Conservation (phyloP, 129 eudicot species). For the Flaveria trinervia region DNA sequence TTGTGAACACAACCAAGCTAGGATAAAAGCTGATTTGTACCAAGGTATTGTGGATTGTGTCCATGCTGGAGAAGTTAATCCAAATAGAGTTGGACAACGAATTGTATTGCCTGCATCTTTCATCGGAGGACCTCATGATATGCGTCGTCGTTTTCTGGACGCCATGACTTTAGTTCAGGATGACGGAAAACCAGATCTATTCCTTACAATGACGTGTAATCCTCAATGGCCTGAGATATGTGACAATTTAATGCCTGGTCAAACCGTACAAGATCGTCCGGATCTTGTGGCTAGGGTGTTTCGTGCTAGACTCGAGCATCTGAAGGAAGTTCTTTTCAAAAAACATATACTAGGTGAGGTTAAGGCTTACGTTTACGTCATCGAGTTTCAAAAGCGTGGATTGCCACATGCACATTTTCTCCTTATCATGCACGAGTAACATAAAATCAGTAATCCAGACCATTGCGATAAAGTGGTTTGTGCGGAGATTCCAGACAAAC, state of each 20-base stretch:
- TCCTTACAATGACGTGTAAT: not conserved
- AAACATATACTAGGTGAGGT: constrained; percentile 24
- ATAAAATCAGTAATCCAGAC: not conserved
- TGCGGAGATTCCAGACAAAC: constrained; percentile 13
- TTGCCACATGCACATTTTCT: not conserved
- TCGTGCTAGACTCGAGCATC: not conserved
- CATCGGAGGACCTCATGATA: too few species aligned
- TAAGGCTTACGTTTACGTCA: constrained; percentile 18
- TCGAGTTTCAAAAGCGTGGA: constrained; percentile 28
- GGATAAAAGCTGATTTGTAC: too few species aligned
- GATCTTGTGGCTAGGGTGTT: not conserved
- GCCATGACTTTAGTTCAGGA: too few species aligned
- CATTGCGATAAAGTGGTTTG: constrained; percentile 14
- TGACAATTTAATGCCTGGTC: not conserved
- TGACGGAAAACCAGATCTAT: too few species aligned
- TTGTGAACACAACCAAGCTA: too few species aligned
- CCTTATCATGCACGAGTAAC: not conserved
- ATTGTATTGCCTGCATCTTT: too few species aligned
- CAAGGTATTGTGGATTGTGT: too few species aligned
- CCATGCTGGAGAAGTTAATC: too few species aligned
- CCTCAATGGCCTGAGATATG: not conserved
- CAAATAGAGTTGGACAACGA: too few species aligned
- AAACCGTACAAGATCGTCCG: not conserved
- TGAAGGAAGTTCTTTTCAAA: not conserved
- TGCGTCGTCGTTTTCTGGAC: too few species aligned